These are phyloP conservation scores for Alisma plantagoaquatica DNA, from an alignment of 106 monocot genomes.

Conservation along the genomic window DNA sequence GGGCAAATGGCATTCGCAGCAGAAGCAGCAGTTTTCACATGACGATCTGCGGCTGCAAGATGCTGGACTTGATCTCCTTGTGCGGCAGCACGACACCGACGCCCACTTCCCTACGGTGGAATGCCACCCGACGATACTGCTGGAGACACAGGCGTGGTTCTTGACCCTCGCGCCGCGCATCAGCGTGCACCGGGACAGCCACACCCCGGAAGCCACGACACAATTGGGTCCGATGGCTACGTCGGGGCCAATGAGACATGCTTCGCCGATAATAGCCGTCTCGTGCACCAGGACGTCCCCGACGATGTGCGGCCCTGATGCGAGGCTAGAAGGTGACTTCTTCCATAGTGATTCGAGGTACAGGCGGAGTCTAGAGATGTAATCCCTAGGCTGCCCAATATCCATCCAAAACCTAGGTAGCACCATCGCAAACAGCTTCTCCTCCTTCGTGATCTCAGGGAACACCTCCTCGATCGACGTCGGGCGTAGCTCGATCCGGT, in stretches of 20 bases:
- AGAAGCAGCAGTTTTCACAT: too few species aligned
- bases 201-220: constrained; percentile 49
- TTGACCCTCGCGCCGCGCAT: constrained; percentile 57
- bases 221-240: constrained; percentile 49
- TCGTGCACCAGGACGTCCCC: constrained; percentile 48
- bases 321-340: constrained; percentile 8
- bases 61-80: constrained; percentile 75
- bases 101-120: constrained; percentile 71
- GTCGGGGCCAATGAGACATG: constrained; percentile 46
- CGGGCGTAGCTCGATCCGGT: constrained; percentile 32
- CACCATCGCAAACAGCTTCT: constrained; percentile 50
- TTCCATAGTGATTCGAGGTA: constrained; percentile 32
- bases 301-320: constrained; percentile 22
- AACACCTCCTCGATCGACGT: constrained; percentile 68
- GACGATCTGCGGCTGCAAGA: constrained; percentile 66
- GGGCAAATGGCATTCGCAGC: too few species aligned
- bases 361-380: constrained; percentile 43
- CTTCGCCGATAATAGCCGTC: constrained; percentile 33
- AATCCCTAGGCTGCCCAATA: constrained; percentile 49
- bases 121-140: constrained; percentile 78
- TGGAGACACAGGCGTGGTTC: constrained; percentile 57
- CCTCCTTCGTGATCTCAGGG: constrained; percentile 35
- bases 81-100: constrained; percentile 61
- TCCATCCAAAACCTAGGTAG: constrained; percentile 64
- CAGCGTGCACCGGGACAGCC: constrained; percentile 64